These are phyloP conservation scores for Phialophora expanda DNA, from an alignment of 2,329 filamentous ascomycete species.

Conservation along the genomic window DNA sequence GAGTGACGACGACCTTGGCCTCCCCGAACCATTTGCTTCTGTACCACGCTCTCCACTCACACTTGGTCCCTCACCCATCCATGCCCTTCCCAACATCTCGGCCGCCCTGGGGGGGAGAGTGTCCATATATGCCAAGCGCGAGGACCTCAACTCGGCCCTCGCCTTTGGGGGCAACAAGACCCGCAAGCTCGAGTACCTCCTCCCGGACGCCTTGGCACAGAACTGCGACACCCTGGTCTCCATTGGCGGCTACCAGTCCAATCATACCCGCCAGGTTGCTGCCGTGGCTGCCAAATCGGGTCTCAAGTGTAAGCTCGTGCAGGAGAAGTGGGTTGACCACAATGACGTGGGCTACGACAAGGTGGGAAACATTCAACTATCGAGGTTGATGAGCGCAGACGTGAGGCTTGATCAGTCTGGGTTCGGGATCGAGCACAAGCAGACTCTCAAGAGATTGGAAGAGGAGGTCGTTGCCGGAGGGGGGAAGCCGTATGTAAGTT, in stretches of 20 bases:
- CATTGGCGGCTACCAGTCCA: slow-evolving; percentile 72
- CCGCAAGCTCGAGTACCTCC: slow-evolving; percentile 72
- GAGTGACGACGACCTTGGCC: slow-evolving; percentile 34
- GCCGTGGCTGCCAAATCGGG: slow-evolving; percentile 65
- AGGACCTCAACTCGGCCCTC: slow-evolving; percentile 71
- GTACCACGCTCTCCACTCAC: slow-evolving; percentile 68
- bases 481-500: slow-evolving; percentile 62
- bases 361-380: slow-evolving; percentile 74
- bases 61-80: slow-evolving; percentile 72
- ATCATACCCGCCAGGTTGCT: slow-evolving; percentile 71
- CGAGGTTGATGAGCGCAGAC: slow-evolving; percentile 69
- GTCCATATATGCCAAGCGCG: slow-evolving; percentile 71
- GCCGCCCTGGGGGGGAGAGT: slow-evolving; percentile 64
- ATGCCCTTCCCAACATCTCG: slow-evolving; percentile 69
- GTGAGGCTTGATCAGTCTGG: slow-evolving; percentile 63
- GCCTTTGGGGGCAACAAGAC: slow-evolving; percentile 73
- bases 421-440: slow-evolving; percentile 73
- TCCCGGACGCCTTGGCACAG: slow-evolving; percentile 64
- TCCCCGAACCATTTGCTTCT: slow-evolving; percentile 66
- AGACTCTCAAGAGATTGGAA: slow-evolving; percentile 60
- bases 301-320: slow-evolving; percentile 59
- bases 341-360: slow-evolving; percentile 63
- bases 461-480: slow-evolving; percentile 60
- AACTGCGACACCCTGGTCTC: slow-evolving; percentile 67
- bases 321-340: slow-evolving; percentile 73